Evolutionary conservation across 1,139 yeast species (phyloP), one percentile per base, ranked within the genome.

Genomic region (Magnusiomyces suaveolens): DNA sequence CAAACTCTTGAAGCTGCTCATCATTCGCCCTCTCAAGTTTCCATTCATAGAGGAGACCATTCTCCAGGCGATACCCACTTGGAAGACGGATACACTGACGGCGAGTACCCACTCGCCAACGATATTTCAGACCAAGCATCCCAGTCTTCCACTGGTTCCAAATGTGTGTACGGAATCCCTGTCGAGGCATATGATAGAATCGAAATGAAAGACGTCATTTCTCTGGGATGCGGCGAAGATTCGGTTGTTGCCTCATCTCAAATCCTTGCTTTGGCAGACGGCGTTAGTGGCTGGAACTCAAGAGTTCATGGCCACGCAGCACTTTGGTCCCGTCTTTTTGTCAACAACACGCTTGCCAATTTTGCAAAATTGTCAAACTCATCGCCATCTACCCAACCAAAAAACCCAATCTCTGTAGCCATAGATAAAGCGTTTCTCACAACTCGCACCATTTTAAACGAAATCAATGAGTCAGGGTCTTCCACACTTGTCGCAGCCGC

Each of bases 231-330:
- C 29, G 84, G 84, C 1, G 84, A 80, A 59, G 84, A 80, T 63
- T 82, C 84, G n/a, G 77, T 79, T 79, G 68, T 80, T 50, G 78
- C 78, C 2, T 77, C 82, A 2, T 80, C 82, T 0, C 73, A 79
- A 6, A 74, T 80, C 32, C 62, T 80, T 53, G 84, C 81, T 0
- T 74, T 80, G 8, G 84, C 84, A 1, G 84, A 80, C 63, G 84
- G 84, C 0, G 82, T 80, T 8, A 75, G 80, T 32, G 83, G 83
- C 1, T 80, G 84, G 84, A 77, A 69, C 66, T 75, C 60, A 66
- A 75, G 59, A 66, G 75, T 16, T 69, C 68, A 61, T 70, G 77
- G 66, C 57, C 78, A 60, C 64, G 75, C 60, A 8, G 82, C 83
- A 0, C 70, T 79, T 16, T 80, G 83, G 82, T 75, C 83, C 2